Evolutionary conservation across 352 stramenopile genomes (phyloP), one percentile per base, ranked within the genome.

Genomic region (Elongisporangium anandrum): DNA sequence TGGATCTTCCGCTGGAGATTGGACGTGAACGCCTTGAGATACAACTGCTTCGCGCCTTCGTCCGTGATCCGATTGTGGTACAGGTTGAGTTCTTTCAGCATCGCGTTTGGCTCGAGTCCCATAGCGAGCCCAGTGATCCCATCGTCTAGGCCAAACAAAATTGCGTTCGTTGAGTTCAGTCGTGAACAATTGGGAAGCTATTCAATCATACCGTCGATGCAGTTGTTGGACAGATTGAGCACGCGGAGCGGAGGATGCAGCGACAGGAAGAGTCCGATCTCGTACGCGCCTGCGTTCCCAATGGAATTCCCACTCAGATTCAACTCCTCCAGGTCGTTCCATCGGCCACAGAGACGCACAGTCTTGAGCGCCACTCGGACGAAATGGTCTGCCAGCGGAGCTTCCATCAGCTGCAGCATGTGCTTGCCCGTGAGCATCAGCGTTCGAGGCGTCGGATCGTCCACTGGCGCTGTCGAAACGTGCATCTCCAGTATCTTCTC

Each of bases 231-330:
- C 54, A 90, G 57, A 24, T 87, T 85, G 7, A 90, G 68, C 0
- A 68, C 47, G 26, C 65, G 64, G 34, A 90, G 69, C 4, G 62
- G 23, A 12, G 69, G 63, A 6, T 82, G 72, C 5, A 81, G 50
- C 10, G 70, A 65, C 2, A 90, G 47, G 48, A 84, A 83, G 26
- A 77, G 21, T 1, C 71, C 77, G 7, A 88, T 57, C 3, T 83
- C 68, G 24, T 61, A 70, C 3, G 68, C 60, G 4, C 76, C 79
- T 3, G 45, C 59, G 41, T 70, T 61, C 5, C 63, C 70, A 34
- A 92, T 73, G 8, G 67, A 60, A 29, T 92, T 89, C 1, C 65
- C 70, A 41, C 73, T 85, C 16, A 92, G 64, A 45, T 90, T 67
- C 7, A 92, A 70, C 17, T 72, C 59, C 53, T 80, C 60, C 5